Evolutionary conservation across 179 eudicot genomes (phyloP).

Genomic region (Beta lomatogona): DNA sequence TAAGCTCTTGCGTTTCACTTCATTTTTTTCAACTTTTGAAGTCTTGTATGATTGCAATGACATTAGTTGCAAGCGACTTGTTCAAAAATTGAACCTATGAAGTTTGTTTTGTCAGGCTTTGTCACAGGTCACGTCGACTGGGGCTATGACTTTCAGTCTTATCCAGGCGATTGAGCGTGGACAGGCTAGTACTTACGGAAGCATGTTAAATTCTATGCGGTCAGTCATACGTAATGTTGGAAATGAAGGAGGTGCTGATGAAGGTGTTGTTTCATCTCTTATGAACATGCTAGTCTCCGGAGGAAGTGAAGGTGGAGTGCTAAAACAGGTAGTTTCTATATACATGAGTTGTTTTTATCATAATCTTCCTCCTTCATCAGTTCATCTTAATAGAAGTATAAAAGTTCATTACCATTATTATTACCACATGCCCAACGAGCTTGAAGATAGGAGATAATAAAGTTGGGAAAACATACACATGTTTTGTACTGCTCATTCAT

Average conservation of each 20-base stretch:
- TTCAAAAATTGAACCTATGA: background rate
- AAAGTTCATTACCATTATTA: too few relatives aligned
- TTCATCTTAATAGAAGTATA: too few relatives aligned
- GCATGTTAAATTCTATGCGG: conserved; percentile 78
- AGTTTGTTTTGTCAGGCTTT: conserved; percentile 60
- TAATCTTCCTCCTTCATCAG: background rate
- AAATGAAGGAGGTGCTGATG: conserved; percentile 41
- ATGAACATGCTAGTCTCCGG: conserved; percentile 70
- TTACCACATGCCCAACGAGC: too few relatives aligned
- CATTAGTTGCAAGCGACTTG: background rate
- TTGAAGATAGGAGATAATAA: too few relatives aligned
- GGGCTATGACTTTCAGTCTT: conserved; percentile 95
- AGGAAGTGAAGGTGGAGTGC: conserved; percentile 67
- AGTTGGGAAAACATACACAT: background rate
- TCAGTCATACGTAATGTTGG: conserved; percentile 60
- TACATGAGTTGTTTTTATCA: background rate
- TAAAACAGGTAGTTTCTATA: conserved; percentile 61
- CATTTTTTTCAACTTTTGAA: background rate
- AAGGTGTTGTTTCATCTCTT: conserved; percentile 64
- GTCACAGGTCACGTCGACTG: conserved; percentile 85
- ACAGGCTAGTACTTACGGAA: conserved; percentile 81
- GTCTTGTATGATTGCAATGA: background rate
- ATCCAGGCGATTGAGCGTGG: conserved; percentile 93
- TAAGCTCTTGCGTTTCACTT: conserved; percentile 32
- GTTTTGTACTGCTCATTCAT: background rate